These are phyloP conservation scores for Spatholobus suberectus DNA, from an alignment of 306 rosid genomes.

Conservation along the genomic window DNA sequence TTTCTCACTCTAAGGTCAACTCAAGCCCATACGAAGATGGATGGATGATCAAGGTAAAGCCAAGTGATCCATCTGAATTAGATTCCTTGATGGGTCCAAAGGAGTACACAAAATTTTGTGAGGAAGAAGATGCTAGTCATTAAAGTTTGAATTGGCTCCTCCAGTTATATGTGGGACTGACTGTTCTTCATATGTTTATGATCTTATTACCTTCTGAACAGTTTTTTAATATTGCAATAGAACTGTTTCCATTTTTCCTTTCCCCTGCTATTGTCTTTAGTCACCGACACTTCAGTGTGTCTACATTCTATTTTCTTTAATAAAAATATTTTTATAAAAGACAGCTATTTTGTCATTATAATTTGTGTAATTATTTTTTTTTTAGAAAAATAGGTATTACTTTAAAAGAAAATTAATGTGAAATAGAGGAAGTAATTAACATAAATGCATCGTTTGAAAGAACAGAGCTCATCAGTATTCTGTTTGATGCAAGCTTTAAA, in stretches of 20 bases:
- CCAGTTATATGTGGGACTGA: conserved; percentile 40
- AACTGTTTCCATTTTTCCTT: conserved; percentile 30
- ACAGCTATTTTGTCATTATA: background rate
- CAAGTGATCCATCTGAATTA: conserved; percentile 68
- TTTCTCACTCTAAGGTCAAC: conserved; percentile 56
- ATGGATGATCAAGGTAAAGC: conserved; percentile 94
- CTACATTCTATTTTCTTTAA: conserved; percentile 18
- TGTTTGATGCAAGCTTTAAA: background rate
- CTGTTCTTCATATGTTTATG: conserved; percentile 42
- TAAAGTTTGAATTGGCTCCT: conserved; percentile 39
- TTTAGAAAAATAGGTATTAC: background rate
- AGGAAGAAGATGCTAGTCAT: conserved; percentile 90
- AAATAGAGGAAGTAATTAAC: background rate
- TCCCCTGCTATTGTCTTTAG: conserved; percentile 19
- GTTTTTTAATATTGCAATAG: conserved; percentile 41
- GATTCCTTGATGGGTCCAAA: conserved; percentile 73
- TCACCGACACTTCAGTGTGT: conserved; percentile 36
- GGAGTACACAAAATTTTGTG: conserved; percentile 83
- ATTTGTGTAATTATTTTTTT: background rate
- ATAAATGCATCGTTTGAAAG: background rate
- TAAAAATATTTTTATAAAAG: background rate
- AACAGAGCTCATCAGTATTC: background rate
- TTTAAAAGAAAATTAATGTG: background rate
- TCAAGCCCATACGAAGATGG: conserved; percentile 91
- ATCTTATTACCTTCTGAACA: conserved; percentile 39